These are phyloP conservation scores for Phoenix roebelenii DNA, from an alignment of 176 grass and related monocot species.

Conservation along the genomic window DNA sequence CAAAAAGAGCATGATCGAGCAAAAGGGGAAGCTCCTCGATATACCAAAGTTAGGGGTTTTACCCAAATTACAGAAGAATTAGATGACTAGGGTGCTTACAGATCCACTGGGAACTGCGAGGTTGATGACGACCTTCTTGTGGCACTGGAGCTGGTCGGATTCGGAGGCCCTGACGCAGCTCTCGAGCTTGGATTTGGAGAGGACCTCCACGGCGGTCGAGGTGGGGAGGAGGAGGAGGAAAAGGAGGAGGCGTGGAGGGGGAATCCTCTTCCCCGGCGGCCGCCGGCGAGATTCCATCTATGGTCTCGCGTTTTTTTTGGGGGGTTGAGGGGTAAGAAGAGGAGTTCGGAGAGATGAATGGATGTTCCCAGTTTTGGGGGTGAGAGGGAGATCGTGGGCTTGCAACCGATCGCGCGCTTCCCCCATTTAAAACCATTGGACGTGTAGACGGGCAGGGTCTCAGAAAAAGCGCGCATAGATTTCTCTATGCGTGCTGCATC, in stretches of 20 bases:
- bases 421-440: too few relatives aligned
- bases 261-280: background rate
- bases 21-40: too few relatives aligned
- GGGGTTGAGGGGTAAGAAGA: background rate
- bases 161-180: constrained; percentile 31
- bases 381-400: too few relatives aligned
- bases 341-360: background rate
- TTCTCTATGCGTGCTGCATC: too few relatives aligned
- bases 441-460: too few relatives aligned
- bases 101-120: constrained; percentile 53
- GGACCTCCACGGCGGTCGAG: constrained; percentile 31
- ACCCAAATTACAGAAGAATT: background rate
- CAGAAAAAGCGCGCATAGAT: too few relatives aligned
- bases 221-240: background rate
- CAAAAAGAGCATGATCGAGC: too few relatives aligned
- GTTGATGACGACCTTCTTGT: constrained; percentile 57
- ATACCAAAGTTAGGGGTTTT: background rate
- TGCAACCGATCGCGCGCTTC: too few relatives aligned
- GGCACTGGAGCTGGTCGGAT: constrained; percentile 39
- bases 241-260: background rate
- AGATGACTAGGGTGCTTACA: constrained; percentile 17
- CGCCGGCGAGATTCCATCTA: background rate
- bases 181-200: constrained; percentile 63
- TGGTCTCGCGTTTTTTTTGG: background rate
- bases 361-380: background rate